Base-by-base conservation (phyloP, 2,329 filamentous ascomycete species). In the Colletotrichum horii region DNA sequence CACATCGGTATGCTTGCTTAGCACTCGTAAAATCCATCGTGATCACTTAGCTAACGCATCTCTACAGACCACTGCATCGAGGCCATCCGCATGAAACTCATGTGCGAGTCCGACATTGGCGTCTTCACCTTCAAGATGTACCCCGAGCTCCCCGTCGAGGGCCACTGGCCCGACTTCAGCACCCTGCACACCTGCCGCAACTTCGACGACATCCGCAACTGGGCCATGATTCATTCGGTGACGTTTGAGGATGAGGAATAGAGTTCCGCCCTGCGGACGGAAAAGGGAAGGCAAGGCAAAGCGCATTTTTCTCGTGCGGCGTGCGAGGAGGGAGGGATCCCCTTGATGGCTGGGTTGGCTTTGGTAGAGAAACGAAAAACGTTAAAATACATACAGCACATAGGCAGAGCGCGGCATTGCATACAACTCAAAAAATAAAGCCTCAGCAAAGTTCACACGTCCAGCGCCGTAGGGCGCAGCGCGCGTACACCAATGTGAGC, bases 161-260 rank as follows among this genome's bases (percentile, higher is more conserved):
- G 88, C 60, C 87, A 89, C 75, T 91, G 89, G 89, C 89, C 89
- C 4, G 87, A 91, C 79, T 89, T 90, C 62, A 88, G 87, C 80
- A 89, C 89, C 5, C 83, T 86, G 38, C 89, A 91, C 77, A 88
- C 87, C 9, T 91, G 89, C 80, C 83, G 89, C 38, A 89, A 91
- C 78, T 91, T 90, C 73, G 86, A 90, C 71, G 85, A 81, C 28
- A 85, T 91, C 73, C 83, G 85, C 48, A 81, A 88, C 32, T 91
- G 89, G 89, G 89, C 88, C 0, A 82, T 88, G 62, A 86, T 90
- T 56, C 85, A 91, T 76, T 88, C 87, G 0, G 89, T 90, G 6
- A 82, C 84, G 2, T 86, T 83, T 77, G 82, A 81, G 0, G 78
- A 93, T 91, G 65, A 91, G 61, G 76, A 80, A 28, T 82, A 73